Percentiles rank a stretch among this genome's conserved stretches.
These are phyloP conservation scores for Papiliotrema flavescens DNA, from an alignment of 1,284 basidiomycete species.

Conservation along the genomic window DNA sequence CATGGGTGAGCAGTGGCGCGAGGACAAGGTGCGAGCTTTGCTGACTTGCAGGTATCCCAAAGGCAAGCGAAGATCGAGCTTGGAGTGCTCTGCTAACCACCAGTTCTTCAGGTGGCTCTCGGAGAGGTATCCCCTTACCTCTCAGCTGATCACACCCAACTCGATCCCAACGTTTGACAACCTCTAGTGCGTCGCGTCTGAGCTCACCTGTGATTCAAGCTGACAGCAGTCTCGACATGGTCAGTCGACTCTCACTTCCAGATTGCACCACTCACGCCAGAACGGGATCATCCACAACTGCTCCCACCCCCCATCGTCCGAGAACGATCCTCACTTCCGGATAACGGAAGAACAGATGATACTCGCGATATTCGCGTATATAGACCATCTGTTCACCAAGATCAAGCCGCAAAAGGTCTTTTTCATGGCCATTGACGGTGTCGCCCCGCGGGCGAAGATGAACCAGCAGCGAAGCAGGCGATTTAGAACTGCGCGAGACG, in stretches of 20 bases:
- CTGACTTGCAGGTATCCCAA: conserved; percentile 31
- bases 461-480: conserved; percentile 95
- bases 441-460: conserved; percentile 98
- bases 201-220: not conserved
- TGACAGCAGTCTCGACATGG: conserved; percentile 37
- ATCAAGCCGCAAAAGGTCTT: conserved; percentile 96
- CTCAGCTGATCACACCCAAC: conserved; percentile 96
- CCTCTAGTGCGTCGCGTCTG: conserved; percentile 46
- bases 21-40: not conserved
- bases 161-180: conserved; percentile 53
- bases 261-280: conserved; percentile 52
- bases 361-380: conserved; percentile 93
- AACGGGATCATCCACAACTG: conserved; percentile 99
- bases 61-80: conserved; percentile 14
- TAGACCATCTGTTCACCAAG: conserved; percentile 93
- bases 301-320: conserved; percentile 54
- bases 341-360: conserved; percentile 96
- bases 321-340: conserved; percentile 91
- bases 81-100: not conserved
- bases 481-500: conserved; percentile 93
- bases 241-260: not conserved
- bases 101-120: conserved; percentile 59
- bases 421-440: conserved; percentile 98
- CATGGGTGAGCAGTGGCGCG: conserved; percentile 23
- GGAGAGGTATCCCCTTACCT: conserved; percentile 96